Conservation (phyloP, 371 early-diverging fungal species). For the Dinochytrium kinnereticum region DNA sequence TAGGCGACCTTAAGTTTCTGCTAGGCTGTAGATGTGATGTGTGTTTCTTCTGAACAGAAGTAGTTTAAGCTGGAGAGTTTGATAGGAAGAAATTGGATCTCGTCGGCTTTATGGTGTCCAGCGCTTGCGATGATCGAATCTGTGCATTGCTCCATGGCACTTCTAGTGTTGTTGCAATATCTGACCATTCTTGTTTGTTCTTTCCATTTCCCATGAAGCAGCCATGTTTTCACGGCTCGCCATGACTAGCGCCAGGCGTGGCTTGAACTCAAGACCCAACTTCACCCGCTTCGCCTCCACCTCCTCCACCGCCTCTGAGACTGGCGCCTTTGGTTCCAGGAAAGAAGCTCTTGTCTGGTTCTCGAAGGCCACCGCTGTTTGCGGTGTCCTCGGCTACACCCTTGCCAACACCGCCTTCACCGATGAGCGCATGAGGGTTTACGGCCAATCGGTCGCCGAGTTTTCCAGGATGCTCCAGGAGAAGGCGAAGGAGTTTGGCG, state of each 20-base stretch:
- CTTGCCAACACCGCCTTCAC: constrained; percentile 25
- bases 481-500: constrained; percentile 40
- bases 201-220: neutral
- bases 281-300: constrained; percentile 18
- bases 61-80: no score
- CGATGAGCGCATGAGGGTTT: constrained; percentile 16
- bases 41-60: no score
- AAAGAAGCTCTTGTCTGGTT: constrained; percentile 40
- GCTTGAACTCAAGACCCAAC: neutral
- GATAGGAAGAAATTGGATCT: no score
- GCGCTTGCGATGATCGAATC: no score
- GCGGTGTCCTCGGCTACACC: constrained; percentile 44
- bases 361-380: constrained; percentile 48
- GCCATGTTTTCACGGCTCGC: constrained; percentile 11
- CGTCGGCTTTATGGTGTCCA: no score
- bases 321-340: constrained; percentile 17
- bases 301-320: neutral
- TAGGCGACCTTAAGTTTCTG: no score
- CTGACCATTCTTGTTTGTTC: no score
- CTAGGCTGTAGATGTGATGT: no score
- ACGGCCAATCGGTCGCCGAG: constrained; percentile 4
- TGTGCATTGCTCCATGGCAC: no score
- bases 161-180: no score
- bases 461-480: constrained; percentile 15
- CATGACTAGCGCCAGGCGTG: neutral